Evolutionary conservation across 805 yeast genomes (phyloP), one percentile per base, ranked within the genome.

Genomic region (Tetrapisispora fleetii): DNA sequence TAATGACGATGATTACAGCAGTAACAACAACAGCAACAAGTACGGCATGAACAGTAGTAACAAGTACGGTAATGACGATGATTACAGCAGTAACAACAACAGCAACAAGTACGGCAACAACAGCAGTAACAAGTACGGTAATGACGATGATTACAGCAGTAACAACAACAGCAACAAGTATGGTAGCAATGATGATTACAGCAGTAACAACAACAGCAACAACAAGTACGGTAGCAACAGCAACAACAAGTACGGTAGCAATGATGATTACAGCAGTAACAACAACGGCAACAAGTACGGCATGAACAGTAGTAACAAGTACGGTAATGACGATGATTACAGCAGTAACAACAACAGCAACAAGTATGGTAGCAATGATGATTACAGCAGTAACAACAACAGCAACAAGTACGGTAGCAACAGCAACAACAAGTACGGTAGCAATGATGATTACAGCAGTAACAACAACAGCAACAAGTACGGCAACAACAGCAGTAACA

Each of bases 31-130:
- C 27, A 40, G 28, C 28, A 35, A 48, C 32, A 42, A 46, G 3
- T 22, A 33, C 19, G 48, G 47, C 16, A 24, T 24, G 22, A 39
- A 24, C 22, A 13, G n/a, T 11, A 13, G 35, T 32, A 32, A 32
- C 35, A 35, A 28, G n/a, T 22, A 33, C 19, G 48, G 47, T 21
- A 36, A 24, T 19, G 42, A 30, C 32, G 7, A 24, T 24, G 22
- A 39, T n/a, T n/a, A 24, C 22, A 13, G n/a, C n/a, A 13, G 35
- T 32, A 32, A 32, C 35, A 35, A 28, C 40, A 5, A 19, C 21
- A 39, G 24, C 27, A 33, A 48, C 24, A 39, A 48, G 2, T 22
- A 32, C 21, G 46, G 47, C 22, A 28, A 11, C 18, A 46, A 21
- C 18, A 16, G 22, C 14, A 39, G 24, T 16, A 13, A 39, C 11